Evolutionary conservation across 139 green algal species (phyloP), one percentile per base, ranked within the genome.

Genomic region (Tetraselmis striata): DNA sequence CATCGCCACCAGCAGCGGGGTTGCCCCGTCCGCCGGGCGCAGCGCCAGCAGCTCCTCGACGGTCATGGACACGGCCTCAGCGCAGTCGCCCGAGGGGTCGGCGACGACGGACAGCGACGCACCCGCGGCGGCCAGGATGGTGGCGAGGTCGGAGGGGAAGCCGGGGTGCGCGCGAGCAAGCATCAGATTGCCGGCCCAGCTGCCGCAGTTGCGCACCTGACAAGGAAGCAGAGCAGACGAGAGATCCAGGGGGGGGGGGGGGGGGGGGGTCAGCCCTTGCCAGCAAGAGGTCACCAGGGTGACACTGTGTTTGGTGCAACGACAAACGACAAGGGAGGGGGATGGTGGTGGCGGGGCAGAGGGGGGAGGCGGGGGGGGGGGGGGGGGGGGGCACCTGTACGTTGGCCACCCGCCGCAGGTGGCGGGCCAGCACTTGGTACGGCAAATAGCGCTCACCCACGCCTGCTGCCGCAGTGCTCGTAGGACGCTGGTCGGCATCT

Each of bases 71-170:
- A 25, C 18, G 2, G 77, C 27, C 28, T 23, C 77, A n/a, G n/a
- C n/a, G n/a, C n/a, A n/a, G 24, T 59, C 26, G n/a, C 26, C 27
- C 2, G 77, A 45, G 2, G 31, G 24, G 28, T 31, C 29, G 28
- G 30, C 29, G 29, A 80, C 28, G 2, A 80, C 29, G 2, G 28
- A 45, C 27, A 32, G 29, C 24, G 27, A 28, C 27, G 77, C 77
- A 22, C 77, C 77, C 23, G 77, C 77, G 29, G 23, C 77, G 2
- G 77, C 77, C 28, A 80, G 77, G 29, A 80, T 58, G 77, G 18
- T 5, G 27, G 29, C 77, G 29, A 80, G 1, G 29, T 80, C 77
- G 77, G 77, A 80, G 31, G 77, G 77, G 28, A 80, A 80, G 29
- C 23, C 77, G 28, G 28, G 28, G 28, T 58, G 28, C 28, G 31